A percentile compares a stretch with the other conserved stretches of the same genome.
phyloP scores from a whole-genome alignment of 176 grass and related monocot species.

The Chrysopogon serrulatus region DNA sequence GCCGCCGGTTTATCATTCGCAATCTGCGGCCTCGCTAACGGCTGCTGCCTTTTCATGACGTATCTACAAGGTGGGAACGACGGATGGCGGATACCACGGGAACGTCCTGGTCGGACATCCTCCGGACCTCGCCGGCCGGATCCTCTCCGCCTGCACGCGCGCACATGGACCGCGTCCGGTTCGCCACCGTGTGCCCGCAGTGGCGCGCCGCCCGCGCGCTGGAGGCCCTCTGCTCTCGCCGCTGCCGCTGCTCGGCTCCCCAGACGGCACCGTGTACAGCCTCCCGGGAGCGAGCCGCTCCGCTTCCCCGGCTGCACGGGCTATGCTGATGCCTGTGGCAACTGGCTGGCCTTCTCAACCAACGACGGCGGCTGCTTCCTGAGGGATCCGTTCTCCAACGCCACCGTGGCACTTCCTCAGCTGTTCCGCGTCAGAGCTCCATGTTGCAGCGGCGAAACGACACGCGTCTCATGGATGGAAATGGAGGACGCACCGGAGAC shows the following conservation, averaged over 20 bases:
- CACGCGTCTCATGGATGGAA: background rate
- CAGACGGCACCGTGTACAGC: background rate
- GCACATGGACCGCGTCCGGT: background rate
- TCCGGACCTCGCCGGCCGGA: too few relatives aligned
- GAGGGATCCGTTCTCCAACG: background rate
- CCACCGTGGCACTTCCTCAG: background rate
- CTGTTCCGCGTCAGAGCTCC: background rate
- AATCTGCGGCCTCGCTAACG: too few relatives aligned
- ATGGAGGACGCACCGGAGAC: background rate
- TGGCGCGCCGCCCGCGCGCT: background rate
- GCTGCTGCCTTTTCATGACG: too few relatives aligned
- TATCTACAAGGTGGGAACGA: too few relatives aligned
- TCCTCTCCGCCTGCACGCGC: background rate
- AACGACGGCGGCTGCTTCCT: background rate
- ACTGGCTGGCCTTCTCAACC: background rate
- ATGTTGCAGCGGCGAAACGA: background rate
- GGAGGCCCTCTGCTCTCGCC: background rate
- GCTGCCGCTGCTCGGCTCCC: background rate
- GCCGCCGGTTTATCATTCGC: too few relatives aligned
- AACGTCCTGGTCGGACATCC: too few relatives aligned
- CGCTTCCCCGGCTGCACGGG: background rate
- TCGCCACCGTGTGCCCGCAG: background rate
- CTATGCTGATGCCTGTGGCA: background rate
- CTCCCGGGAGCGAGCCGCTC: background rate
- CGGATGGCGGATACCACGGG: too few relatives aligned